phyloP scores from a whole-genome alignment of 2,329 filamentous ascomycete species.

The Celoporthe dispersa region DNA sequence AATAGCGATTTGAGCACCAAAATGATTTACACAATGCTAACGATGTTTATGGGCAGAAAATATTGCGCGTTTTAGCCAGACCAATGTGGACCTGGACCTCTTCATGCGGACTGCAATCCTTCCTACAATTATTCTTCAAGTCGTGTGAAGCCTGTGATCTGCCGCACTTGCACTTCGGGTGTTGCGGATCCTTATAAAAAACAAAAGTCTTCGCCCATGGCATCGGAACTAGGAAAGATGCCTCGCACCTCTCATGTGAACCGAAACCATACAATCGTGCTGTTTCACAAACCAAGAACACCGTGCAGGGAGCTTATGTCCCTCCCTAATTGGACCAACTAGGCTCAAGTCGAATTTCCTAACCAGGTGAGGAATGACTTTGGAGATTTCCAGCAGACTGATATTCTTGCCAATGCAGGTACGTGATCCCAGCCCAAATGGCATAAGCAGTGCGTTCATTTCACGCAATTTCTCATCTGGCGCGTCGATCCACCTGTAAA shows the following conservation, averaged over 20 bases:
- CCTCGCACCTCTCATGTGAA: background rate
- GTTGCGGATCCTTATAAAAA: background rate
- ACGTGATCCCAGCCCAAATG: conserved; percentile 55
- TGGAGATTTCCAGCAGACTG: conserved; percentile 25
- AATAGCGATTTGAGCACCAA: no score
- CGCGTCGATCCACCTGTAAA: background rate
- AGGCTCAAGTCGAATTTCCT: conserved; percentile 21
- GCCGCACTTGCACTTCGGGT: background rate
- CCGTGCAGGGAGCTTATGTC: conserved; percentile 4
- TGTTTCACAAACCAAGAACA: conserved; percentile 23
- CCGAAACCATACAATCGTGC: conserved; percentile 2
- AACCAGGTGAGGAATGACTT: conserved; percentile 24
- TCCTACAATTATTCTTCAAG: background rate
- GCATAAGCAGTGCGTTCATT: conserved; percentile 28
- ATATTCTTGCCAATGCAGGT: conserved; percentile 49
- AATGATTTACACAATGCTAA: no score
- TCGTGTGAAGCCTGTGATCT: background rate
- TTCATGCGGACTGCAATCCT: background rate
- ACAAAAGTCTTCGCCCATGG: background rate
- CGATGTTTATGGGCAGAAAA: no score
- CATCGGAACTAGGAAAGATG: background rate
- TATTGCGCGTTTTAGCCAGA: no score
- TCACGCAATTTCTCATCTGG: conserved; percentile 1
- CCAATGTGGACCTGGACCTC: background rate
- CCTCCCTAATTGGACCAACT: background rate